Evolutionary conservation across 805 yeast species (phyloP), one percentile per base, ranked within the genome.

Genomic region (Suhomyces pyralidae): DNA sequence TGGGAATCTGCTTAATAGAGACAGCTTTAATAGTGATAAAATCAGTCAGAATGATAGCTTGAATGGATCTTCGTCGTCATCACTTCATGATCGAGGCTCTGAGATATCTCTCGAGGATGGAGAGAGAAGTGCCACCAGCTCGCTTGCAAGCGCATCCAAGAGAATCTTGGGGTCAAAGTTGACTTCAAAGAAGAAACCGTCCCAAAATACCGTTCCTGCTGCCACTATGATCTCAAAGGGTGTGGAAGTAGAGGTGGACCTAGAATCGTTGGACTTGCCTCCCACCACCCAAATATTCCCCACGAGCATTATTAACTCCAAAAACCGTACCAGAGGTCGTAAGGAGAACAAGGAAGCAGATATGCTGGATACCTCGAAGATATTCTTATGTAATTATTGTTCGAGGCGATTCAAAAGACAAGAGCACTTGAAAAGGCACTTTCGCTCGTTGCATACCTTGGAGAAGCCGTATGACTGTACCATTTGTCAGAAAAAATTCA

Each of bases 361-460:
- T 60, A 56, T 73, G 61, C 66, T 63, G 47, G 80, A 75, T 56
- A 76, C 73, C 56, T 48, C 78, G 9, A 85, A 85, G 66, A 82
- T 82, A 42, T 86, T 79, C 62, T 80, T 80, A 28, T 86, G 92
- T 65, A 80, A 80, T 30, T 79, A 76, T 61, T 86, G 93, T 65
- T 76, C 80, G 46, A 77, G 92, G 58, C 63, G 80, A 38, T 87
- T 87, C 69, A 83, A 85, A 63, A 77, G 94, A 58, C 90, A 86
- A 64, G 94, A 87, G 61, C 94, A 87, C 66, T 69, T 87, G 59
- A 85, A 85, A 64, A 77, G 94, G 54, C 94, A 87, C 61, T 81
- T 84, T 63, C 72, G 92, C 53, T 83, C 90, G 17, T 73, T 87
- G 54, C 94, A 87, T 61, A 85, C 87, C 32, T 78, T 84, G 51